Base-by-base conservation (phyloP, 2,329 filamentous ascomycete genomes). In the Coniochaeta ligniaria region DNA sequence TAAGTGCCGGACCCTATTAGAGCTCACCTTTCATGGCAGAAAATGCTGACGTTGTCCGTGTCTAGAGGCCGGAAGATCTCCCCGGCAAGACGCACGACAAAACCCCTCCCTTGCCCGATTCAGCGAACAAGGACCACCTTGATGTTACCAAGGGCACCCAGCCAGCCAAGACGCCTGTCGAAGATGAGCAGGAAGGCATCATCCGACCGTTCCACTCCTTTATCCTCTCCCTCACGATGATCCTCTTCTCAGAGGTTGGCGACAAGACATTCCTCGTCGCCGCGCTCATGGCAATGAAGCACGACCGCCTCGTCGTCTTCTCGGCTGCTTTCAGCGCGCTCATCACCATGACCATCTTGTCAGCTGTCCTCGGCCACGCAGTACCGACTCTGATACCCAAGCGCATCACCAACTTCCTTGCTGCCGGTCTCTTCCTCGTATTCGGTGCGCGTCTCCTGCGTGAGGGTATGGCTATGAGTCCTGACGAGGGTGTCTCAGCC, bases 221-320 rank as follows among this genome's bases (percentile, higher is more conserved):
- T 70, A 71, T 96, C 14, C 86, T 98, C 35, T 96, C 95, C 17
- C 86, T 97, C 62, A 94, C 93, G 61, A 99, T 98, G 95, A 99
- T 99, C 69, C 80, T 98, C 64, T 89, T 98, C 68, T 97, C 94
- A 55, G 95, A 99, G 74, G 87, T 99, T 68, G 95, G 95, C 64
- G 95, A 99, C 83, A 99, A 99, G 78, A 99, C 95, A 0, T 99
- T 99, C 79, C 83, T 99, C 50, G 92, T 99, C 24, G 95, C 95
- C 7, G 94, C 93, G 8, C 84, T 99, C 20, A 99, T 99, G 95
- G 95, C 95, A 14, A 99, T 99, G 95, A 95, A 96, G 73, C 94
- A 99, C 70, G 90, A 95, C 63, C 89, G 95, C 59, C 79, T 96
- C 65, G 83, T 98, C 14, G 95, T 99, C 63, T 99, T 99, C 76